These are phyloP conservation scores for Arthrobotrys pseudoclavata DNA, from an alignment of 2,329 filamentous ascomycete species.

Conservation along the genomic window DNA sequence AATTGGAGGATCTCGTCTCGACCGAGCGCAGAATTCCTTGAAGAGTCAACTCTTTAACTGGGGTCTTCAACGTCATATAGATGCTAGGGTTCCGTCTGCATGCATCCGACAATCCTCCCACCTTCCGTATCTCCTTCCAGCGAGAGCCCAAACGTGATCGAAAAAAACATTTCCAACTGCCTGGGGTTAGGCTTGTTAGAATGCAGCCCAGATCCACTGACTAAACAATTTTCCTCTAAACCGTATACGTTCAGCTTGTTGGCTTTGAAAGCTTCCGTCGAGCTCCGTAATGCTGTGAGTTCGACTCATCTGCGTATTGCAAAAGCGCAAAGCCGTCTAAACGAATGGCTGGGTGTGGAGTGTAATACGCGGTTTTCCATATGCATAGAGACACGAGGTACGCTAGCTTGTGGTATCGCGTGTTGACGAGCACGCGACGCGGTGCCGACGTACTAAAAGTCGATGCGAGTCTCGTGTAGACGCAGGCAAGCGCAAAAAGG, in stretches of 20 bases:
- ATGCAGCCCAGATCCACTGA: conserved; percentile 28
- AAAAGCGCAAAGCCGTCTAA: conserved; percentile 45
- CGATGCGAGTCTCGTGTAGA: conserved; percentile 17
- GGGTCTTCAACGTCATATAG: conserved; percentile 35
- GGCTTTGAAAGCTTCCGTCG: conserved; percentile 38
- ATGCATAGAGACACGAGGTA: neutral
- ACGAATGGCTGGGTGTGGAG: conserved; percentile 46
- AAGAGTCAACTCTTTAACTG: too few relatives aligned
- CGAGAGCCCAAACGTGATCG: conserved; percentile 49
- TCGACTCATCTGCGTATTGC: conserved; percentile 44
- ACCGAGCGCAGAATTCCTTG: neutral
- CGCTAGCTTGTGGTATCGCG: conserved; percentile 12
- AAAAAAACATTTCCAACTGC: conserved; percentile 26
- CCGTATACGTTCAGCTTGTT: conserved; percentile 28
- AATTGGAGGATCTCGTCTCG: too few relatives aligned
- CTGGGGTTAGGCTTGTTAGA: conserved; percentile 34
- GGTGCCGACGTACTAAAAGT: neutral
- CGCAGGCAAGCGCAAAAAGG: neutral
- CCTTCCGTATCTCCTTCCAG: conserved; percentile 9
- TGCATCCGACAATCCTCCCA: conserved; percentile 46
- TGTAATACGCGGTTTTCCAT: conserved; percentile 26
- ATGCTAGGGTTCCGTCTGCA: conserved; percentile 46
- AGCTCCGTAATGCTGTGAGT: conserved; percentile 39
- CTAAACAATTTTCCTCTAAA: neutral
- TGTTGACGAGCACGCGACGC: conserved; percentile 24